Conservation (phyloP, 1,284 basidiomycete genomes). For the Marasmius fiardii region DNA sequence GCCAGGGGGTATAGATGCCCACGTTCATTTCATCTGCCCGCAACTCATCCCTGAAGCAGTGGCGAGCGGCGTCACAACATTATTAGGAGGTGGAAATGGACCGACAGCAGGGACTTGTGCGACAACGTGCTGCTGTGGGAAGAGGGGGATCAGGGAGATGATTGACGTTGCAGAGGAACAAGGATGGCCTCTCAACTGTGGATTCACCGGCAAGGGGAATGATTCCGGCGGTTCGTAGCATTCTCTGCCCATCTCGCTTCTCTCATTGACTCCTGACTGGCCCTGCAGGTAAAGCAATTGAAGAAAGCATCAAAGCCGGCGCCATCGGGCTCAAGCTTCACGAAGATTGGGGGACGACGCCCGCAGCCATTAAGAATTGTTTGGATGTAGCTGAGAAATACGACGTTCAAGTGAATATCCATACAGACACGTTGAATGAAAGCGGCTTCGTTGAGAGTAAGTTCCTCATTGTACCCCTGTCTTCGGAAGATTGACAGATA, state of each 20-base stretch:
- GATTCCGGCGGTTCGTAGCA: slow-evolving; percentile 56
- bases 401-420: slow-evolving; percentile 97
- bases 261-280: no score
- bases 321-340: slow-evolving; percentile 94
- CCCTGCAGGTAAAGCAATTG: slow-evolving; percentile 46
- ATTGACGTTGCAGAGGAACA: slow-evolving; percentile 76
- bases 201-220: slow-evolving; percentile 93
- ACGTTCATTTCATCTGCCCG: slow-evolving; percentile 93
- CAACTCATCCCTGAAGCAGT: slow-evolving; percentile 81
- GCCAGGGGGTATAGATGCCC: slow-evolving; percentile 90
- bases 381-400: slow-evolving; percentile 87
- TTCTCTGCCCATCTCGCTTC: slow-evolving; percentile 8
- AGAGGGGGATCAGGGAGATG: slow-evolving; percentile 87
- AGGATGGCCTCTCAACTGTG: slow-evolving; percentile 87
- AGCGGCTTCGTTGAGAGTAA: slow-evolving; percentile 88
- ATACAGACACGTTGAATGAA: slow-evolving; percentile 96
- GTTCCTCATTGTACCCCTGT: slow-evolving; percentile 17
- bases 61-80: slow-evolving; percentile 76
- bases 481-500: slow-evolving; percentile 8
- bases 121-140: slow-evolving; percentile 92
- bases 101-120: slow-evolving; percentile 90
- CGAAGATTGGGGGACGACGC: slow-evolving; percentile 98
- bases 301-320: slow-evolving; percentile 86
- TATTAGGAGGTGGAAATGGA: slow-evolving; percentile 93
- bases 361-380: slow-evolving; percentile 77